Base-by-base conservation (phyloP, 2,329 filamentous ascomycete species). In the Apiospora rasikravindrae region DNA sequence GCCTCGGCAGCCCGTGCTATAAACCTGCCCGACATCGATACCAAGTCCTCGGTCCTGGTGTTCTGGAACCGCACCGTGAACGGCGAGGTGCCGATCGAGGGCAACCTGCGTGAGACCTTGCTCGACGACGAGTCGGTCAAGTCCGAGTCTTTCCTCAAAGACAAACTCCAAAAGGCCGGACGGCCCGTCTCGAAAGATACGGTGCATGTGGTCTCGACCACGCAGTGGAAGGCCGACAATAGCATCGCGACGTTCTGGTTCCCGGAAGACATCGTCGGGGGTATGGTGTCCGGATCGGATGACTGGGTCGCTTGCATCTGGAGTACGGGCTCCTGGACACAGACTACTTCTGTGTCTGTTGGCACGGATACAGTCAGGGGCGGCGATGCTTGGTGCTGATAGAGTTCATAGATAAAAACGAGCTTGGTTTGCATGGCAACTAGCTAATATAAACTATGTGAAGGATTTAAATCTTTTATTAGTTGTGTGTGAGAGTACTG, bases 221-320 rank as follows among this genome's bases (percentile, higher is more conserved):
- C 75, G 42, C 70, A n/a, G 29, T 75, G 70, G 44, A 70, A 70
- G n/a, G 68, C 68, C 1, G 64, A 71, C 14, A 73, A 61, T 19
- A 45, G 67, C 11, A 73, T 67, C 13, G 73, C 70, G 3, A 71
- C 69, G 14, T 75, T 74, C 61, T 75, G 73, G 73, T 70, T 73
- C 51, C 47, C 72, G 22, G 70, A 26, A 37, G 75, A 75, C 37
- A 22, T 73, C 3, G 67, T 72, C 26, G 61, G 72, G 45, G 45
- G n/a, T 10, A 45, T 76, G 67, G 4, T 64, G 22, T 40, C 29
- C 10, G 57, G 33, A 13, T 3, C 8, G 57, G 57, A 64, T 8
- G 57, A 64, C 10, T 64, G 57, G 57, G 33, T 40, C 33, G 33
- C 22, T 40, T 40, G 57, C 29, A 40, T 64, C 57, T 40, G 57